These are phyloP conservation scores for Amanita rimosa DNA, from an alignment of 768 basidiomycete species.

Conservation along the genomic window DNA sequence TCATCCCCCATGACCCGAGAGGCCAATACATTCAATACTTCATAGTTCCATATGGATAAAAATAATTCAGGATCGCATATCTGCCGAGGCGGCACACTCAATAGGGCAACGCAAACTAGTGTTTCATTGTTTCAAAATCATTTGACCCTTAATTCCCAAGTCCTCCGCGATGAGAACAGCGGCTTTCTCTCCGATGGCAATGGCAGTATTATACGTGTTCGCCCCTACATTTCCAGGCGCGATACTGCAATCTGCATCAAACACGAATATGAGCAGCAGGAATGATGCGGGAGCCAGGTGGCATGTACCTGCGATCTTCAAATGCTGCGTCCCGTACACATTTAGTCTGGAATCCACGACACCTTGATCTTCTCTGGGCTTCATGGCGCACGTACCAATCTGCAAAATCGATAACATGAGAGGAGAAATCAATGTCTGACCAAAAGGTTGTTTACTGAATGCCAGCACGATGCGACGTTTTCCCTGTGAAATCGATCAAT, in stretches of 20 bases:
- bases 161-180: constrained; percentile 49
- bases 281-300: neutral
- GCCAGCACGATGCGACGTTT: constrained; percentile 30
- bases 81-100: too few species aligned
- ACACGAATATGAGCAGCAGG: neutral
- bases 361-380: constrained; percentile 41
- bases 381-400: constrained; percentile 64
- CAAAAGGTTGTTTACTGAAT: constrained; percentile 22
- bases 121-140: too few species aligned
- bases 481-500: constrained; percentile 28
- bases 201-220: constrained; percentile 30
- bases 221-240: constrained; percentile 27
- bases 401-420: constrained; percentile 11
- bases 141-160: constrained; percentile 18
- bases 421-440: neutral
- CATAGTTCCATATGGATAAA: too few species aligned
- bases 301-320: constrained; percentile 47
- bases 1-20: too few species aligned
- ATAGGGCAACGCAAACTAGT: too few species aligned
- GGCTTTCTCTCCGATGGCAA: constrained; percentile 51
- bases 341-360: constrained; percentile 53
- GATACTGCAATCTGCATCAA: constrained; percentile 23
- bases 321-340: constrained; percentile 45
- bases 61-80: too few species aligned
- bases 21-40: too few species aligned